Percentiles rank a stretch among this genome's conserved stretches.
These are phyloP conservation scores for Ophiostoma quercus DNA, from an alignment of 2,329 filamentous ascomycete species.

Conservation along the genomic window DNA sequence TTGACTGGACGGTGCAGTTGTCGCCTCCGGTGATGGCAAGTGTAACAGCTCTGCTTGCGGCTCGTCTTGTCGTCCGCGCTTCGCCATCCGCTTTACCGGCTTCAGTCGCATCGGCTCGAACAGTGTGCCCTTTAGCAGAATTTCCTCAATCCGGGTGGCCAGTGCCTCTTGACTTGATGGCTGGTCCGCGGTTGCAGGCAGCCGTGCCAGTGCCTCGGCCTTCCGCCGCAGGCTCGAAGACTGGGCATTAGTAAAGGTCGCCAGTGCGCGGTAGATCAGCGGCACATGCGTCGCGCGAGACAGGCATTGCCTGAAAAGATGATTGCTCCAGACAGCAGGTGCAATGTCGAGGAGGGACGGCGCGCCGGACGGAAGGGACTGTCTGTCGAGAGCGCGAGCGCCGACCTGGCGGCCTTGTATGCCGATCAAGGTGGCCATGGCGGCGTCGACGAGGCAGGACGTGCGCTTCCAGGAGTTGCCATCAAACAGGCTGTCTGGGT, in stretches of 20 bases:
- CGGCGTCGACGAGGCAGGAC: slow-evolving; percentile 7
- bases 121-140: slow-evolving; percentile 21
- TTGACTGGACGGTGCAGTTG: background rate
- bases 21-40: background rate
- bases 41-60: background rate
- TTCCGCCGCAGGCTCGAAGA: slow-evolving; percentile 24
- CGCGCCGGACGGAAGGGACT: background rate
- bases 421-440: slow-evolving; percentile 15
- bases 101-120: background rate
- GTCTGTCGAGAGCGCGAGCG: slow-evolving; percentile 5
- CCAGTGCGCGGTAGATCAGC: slow-evolving; percentile 22
- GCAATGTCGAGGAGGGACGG: slow-evolving; percentile 26
- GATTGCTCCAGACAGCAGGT: slow-evolving; percentile 27
- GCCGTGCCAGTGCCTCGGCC: background rate
- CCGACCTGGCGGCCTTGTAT: slow-evolving; percentile 22
- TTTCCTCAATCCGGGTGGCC: slow-evolving; percentile 20
- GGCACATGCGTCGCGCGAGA: slow-evolving; percentile 20
- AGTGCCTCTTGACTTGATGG: background rate
- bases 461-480: background rate
- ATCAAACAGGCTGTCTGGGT: background rate
- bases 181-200: background rate
- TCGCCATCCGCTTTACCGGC: background rate
- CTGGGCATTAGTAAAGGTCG: slow-evolving; percentile 23
- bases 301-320: slow-evolving; percentile 25
- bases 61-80: background rate